Conservation (phyloP, 2,329 filamentous ascomycete genomes). For the Zelopaecilomyces penicillatus region DNA sequence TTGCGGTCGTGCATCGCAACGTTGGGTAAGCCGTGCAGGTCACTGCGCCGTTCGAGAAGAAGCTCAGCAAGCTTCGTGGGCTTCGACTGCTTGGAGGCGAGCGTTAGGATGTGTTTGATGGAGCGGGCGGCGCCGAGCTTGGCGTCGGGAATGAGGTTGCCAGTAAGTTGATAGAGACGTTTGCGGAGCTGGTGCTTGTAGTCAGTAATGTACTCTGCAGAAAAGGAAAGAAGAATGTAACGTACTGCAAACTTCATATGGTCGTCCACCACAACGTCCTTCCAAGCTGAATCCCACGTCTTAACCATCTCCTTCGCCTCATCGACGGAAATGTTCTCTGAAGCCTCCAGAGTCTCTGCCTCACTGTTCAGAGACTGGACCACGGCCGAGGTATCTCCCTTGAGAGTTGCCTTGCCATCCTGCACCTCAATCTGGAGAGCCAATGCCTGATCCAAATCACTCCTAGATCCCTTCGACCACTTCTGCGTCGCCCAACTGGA, state of each 20-base stretch:
- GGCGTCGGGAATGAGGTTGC: slow-evolving; percentile 64
- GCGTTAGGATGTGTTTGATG: slow-evolving; percentile 44
- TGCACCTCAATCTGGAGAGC: slow-evolving; percentile 29
- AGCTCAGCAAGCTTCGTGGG: slow-evolving; percentile 55
- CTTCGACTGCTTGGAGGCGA: slow-evolving; percentile 46
- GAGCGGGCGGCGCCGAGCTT: slow-evolving; percentile 50
- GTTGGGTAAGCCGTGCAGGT: slow-evolving; percentile 53
- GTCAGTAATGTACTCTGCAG: slow-evolving; percentile 8
- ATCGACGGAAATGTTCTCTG: slow-evolving; percentile 21
- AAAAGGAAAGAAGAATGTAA: slow-evolving; percentile 11
- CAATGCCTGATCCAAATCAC: slow-evolving; percentile 27
- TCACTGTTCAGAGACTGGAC: slow-evolving; percentile 24
- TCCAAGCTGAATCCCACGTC: slow-evolving; percentile 49
- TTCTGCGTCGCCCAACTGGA: slow-evolving; percentile 23
- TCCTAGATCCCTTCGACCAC: slow-evolving; percentile 24
- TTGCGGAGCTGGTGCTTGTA: slow-evolving; percentile 61
- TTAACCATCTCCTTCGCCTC: slow-evolving; percentile 35
- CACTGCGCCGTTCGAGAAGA: slow-evolving; percentile 38
- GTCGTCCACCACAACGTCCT: slow-evolving; percentile 47
- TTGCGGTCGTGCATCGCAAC: slow-evolving; percentile 58
- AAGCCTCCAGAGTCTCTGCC: slow-evolving; percentile 15
- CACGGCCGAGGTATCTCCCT: slow-evolving; percentile 28
- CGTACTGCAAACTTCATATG: slow-evolving; percentile 67
- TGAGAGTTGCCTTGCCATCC: slow-evolving; percentile 32
- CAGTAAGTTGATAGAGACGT: slow-evolving; percentile 73